Base-by-base conservation (phyloP, 2,329 filamentous ascomycete genomes). In the Rutstroemia sp. region DNA sequence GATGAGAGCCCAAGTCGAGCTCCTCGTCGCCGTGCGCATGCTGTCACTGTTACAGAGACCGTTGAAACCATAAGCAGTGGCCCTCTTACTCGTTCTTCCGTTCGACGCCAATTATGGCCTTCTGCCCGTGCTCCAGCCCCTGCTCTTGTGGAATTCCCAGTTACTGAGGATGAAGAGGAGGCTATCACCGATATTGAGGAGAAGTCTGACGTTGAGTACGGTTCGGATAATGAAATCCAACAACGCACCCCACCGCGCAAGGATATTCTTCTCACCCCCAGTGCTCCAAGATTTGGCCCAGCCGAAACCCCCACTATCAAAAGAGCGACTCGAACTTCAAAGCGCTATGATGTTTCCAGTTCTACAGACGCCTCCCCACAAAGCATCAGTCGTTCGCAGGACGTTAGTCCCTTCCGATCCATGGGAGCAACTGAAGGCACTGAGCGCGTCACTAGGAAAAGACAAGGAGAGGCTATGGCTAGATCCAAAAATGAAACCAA, bases 291-390 rank as follows among this genome's bases (percentile, higher is more conserved):
- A 61, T 81, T 78, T 60, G 76, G 76, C 4, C 82, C 82, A 0
- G 76, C 76, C 2, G 83, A 85, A 4, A 84, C 86, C 17, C 84
- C 86, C 6, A 78, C 80, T 38, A 86, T 83, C 3, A 75, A 73
- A 54, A 79, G 84, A 62, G 74, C 78, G 14, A 87, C 82, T 14
- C 79, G 85, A 47, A 44, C 53, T 36, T 77, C 78, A 65, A 81
- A 79, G 72, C 73, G 78, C 54, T 27, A 65, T n/a, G 62, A 67
- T 40, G 53, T 64, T 25, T 50, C 27, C 63, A 67, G 30, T 10
- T 58, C 48, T 27, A 64, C 65, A 46, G 66, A 73, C 58, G 58
- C 63, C 58, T 65, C 54, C 36, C 50, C 58, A 36, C 52, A 23
- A 27, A 51, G 38, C 54, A 57, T 51, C 53, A 51, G 53, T 44